Evolutionary conservation across 2,329 filamentous ascomycete genomes (phyloP), one percentile per base, ranked within the genome.

Genomic region (Teratosphaeria viscida): DNA sequence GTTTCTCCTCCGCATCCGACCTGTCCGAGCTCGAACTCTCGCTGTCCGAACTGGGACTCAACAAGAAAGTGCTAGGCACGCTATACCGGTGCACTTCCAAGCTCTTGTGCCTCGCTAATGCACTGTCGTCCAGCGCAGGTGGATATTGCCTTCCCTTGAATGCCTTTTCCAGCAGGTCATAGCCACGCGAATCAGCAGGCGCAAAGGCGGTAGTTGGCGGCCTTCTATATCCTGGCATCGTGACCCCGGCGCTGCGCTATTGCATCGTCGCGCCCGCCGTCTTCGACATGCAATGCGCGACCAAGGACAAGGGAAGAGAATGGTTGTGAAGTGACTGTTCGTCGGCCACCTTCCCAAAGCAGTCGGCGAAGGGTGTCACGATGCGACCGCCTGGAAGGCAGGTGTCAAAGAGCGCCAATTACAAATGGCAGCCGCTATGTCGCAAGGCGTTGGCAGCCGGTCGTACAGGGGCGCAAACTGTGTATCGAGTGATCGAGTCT

Each of bases 31-130:
- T 56, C 54, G 14, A 10, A 27, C 37, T 35, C 11, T 56, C 49
- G n/a, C 58, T 59, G 8, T 60, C 59, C 5, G 61, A 58, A 27
- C 58, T 60, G 6, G 61, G 61, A 5, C 60, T 59, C 23, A 60
- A 23, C 32, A 56, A 59, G 27, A 43, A 62, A 26, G 58, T 58
- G 29, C 53, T 34, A 10, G 61, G 61, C 16, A 59, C 56, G 5
- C 47, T 47, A 19, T 49, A 43, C 23, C 59, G 47, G 35, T 47
- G 59, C 34, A 16, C 26, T 29, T 55, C 58, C 14, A 52, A 7
- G 5, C n/a, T 14, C 52, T 55, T 52, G 23, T 52, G 55, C 55
- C 37, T 56, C 23, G 56, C 19, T 16, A 59, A 32, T 8, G 54
- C 34, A 37, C 57, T 59, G 29, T 55, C 59, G 32, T 59, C 29